Percentiles rank a stretch among this genome's conserved stretches.
phyloP scores from a whole-genome alignment of 2,329 filamentous ascomycete species.

The Fusarium hostae region DNA sequence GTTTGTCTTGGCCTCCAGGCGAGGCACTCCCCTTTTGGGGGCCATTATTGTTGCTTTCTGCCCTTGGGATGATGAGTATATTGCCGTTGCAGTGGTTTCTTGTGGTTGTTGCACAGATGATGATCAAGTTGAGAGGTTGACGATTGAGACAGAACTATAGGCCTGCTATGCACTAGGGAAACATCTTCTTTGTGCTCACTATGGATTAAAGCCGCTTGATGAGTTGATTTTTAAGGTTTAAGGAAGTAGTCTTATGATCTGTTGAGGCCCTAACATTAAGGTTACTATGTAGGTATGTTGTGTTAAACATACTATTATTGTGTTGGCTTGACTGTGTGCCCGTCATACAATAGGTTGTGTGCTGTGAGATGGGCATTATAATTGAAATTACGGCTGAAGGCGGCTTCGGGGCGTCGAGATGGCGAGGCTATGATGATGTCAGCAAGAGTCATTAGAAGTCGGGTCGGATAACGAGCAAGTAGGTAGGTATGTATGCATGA shows the following conservation, averaged over 20 bases:
- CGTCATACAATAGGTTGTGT: neutral
- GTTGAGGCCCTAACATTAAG: neutral
- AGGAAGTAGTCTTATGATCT: neutral
- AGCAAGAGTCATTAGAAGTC: neutral
- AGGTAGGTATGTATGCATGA: neutral
- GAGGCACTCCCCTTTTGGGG: neutral
- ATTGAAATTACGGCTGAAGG: neutral
- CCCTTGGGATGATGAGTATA: neutral
- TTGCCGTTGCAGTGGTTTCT: neutral
- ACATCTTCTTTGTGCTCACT: neutral
- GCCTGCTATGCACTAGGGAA: neutral
- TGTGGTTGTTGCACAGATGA: neutral
- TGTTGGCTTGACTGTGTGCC: neutral
- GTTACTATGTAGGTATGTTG: too few relatives aligned
- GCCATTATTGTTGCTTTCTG: neutral
- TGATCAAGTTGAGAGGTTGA: neutral
- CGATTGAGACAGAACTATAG: neutral
- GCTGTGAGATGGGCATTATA: neutral
- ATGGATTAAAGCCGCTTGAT: neutral
- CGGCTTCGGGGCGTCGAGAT: neutral
- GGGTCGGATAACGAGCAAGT: neutral
- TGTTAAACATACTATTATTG: neutral
- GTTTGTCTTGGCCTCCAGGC: neutral
- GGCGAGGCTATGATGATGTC: neutral
- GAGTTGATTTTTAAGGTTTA: neutral